Conservation (phyloP, 176 grass and related monocot genomes). For the Melocanna baccifera region DNA sequence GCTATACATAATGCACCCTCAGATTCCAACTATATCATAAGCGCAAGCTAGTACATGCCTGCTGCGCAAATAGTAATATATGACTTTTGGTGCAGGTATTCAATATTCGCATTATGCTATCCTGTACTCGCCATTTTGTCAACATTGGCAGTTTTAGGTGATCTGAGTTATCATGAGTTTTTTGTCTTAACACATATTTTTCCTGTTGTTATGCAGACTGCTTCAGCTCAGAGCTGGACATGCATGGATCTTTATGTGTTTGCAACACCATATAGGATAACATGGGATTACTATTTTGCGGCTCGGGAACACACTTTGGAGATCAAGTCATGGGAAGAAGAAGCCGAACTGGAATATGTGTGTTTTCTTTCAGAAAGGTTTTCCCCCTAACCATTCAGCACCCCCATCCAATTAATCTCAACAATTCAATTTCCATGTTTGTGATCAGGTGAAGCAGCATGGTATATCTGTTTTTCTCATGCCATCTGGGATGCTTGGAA, state of each 20-base stretch:
- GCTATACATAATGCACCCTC: no score
- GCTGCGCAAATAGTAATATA: no score
- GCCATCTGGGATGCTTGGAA: constrained; percentile 96
- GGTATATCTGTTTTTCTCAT: constrained; percentile 89
- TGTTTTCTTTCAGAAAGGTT: constrained; percentile 11
- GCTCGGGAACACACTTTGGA: constrained; percentile 66
- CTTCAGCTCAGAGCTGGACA: constrained; percentile 78
- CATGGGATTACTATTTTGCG: constrained; percentile 84
- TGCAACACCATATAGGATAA: constrained; percentile 88
- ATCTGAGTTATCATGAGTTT: not conserved
- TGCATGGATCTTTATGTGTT: constrained; percentile 98
- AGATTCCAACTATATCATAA: no score
- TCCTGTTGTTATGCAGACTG: constrained; percentile 52
- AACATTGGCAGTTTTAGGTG: not conserved
- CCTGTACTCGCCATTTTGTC: not conserved
- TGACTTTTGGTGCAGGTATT: not conserved
- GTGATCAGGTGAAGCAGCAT: constrained; percentile 90
- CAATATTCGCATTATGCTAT: no score
- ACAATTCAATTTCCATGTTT: constrained; percentile 20
- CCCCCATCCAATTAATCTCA: constrained; percentile 12
- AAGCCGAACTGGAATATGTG: constrained; percentile 91
- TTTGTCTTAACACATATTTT: constrained; percentile 11
- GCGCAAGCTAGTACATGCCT: no score
- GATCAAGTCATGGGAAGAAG: constrained; percentile 88
- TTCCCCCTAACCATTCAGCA: not conserved